phyloP scores from a whole-genome alignment of 177 flowering plant species.

The Tripterygium wilfordii region DNA sequence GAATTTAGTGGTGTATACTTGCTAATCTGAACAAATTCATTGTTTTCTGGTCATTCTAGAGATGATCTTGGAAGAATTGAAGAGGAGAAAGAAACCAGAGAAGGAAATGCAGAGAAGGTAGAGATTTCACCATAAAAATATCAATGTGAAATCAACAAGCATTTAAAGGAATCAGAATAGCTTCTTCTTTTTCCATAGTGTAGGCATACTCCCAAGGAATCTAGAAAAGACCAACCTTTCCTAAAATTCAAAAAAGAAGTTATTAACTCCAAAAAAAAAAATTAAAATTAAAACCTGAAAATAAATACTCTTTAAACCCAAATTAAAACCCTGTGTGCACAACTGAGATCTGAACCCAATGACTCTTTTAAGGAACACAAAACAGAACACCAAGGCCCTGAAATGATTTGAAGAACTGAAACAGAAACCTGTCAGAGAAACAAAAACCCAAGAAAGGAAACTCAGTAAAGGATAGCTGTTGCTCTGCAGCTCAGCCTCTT shows the following conservation, averaged over 20 bases:
- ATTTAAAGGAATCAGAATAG: conserved; percentile 50
- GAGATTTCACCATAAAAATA: conserved; percentile 16
- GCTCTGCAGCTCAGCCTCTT: conserved; percentile 1
- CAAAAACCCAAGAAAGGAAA: not conserved
- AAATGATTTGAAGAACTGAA: too few species aligned
- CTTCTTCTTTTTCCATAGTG: conserved; percentile 18
- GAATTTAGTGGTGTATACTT: not conserved
- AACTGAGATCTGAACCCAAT: conserved; percentile 13
- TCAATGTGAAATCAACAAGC: conserved; percentile 32
- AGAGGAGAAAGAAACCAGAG: conserved; percentile 9
- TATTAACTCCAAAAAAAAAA: not conserved
- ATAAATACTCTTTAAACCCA: too few species aligned
- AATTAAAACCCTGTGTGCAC: conserved; percentile 3
- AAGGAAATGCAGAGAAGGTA: conserved; percentile 21
- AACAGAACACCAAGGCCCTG: too few species aligned
- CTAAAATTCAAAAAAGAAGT: conserved; percentile 12
- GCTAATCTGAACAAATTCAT: not conserved
- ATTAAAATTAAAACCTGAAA: not conserved
- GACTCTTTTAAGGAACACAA: not conserved
- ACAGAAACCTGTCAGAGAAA: conserved; percentile 3
- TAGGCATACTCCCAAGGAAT: conserved; percentile 31
- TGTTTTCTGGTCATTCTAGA: too few species aligned
- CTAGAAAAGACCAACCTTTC: conserved; percentile 36
- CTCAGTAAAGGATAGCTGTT: not conserved
- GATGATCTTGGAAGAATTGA: not conserved